Evolutionary conservation across 495 filamentous ascomycete genomes (phyloP), one percentile per base, ranked within the genome.

Genomic region (Lentithecium fluviatile): DNA sequence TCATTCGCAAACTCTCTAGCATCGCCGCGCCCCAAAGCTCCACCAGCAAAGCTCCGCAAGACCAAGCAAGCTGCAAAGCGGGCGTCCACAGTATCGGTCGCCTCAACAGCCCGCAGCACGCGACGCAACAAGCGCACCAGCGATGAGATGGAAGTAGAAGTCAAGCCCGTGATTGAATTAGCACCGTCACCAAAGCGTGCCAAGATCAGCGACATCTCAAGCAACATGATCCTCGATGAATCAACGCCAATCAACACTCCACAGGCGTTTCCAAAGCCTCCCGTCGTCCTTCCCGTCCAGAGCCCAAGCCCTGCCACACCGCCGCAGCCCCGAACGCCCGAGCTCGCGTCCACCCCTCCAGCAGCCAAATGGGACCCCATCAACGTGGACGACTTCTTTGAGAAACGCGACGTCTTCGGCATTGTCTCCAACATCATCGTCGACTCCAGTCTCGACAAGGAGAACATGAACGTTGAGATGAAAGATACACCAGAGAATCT

Each of bases 361-460:
- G 2, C 19, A 56, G 36, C 38, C 15, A 20, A 10, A 36, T 61
- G 58, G 58, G 34, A 46, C 13, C 51, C 58, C 7, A 21, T 60
- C 26, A 23, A 71, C 36, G 25, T 53, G 49, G 65, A 56, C 8
- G 11, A 15, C n/a, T 45, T 53, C 57, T 38, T 50, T 32, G 42
- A 64, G n/a, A 76, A 76, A 13, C 78, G 81, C 25, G 77, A 83
- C 48, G 20, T 52, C 21, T 25, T 43, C 13, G 37, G 26, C 17
- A n/a, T 36, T 12, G 32, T 26, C 10, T 19, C 45, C 2, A 29
- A 13, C 19, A n/a, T 45, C 34, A 12, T 40, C 26, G 46, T 25
- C 32, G 49, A 49, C 20, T n/a, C 49, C 8, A 42, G 36, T 13
- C 58, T 49, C 13, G 83, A 84, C 40, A 86, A 85, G 64, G 78